Conservation (phyloP, 768 basidiomycete genomes). For the Kwoniella dendrophila region DNA sequence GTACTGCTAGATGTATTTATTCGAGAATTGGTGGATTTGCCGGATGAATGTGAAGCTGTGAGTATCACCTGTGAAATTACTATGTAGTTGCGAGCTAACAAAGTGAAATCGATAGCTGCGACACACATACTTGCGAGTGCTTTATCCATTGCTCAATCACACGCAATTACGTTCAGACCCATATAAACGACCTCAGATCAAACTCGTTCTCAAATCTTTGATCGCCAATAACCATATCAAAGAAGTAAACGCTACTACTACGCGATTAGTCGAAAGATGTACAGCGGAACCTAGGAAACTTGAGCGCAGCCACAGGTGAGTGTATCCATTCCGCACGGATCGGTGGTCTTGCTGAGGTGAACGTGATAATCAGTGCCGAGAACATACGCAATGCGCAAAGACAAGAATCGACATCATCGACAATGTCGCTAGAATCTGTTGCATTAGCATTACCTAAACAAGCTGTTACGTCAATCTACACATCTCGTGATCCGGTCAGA, state of each 20-base stretch:
- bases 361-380: constrained; percentile 28
- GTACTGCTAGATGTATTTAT: constrained; percentile 97
- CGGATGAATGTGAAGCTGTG: constrained; percentile 91
- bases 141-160: constrained; percentile 91
- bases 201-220: constrained; percentile 76
- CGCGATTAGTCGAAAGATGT: constrained; percentile 87
- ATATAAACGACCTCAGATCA: constrained; percentile 90
- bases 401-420: constrained; percentile 33
- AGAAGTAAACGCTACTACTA: constrained; percentile 82
- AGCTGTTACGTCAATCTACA: constrained; percentile 41
- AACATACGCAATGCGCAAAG: constrained; percentile 25
- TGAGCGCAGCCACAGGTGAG: constrained; percentile 41
- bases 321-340: not conserved
- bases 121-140: constrained; percentile 93
- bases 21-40: constrained; percentile 86
- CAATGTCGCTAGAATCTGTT: constrained; percentile 42
- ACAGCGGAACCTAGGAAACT: constrained; percentile 58
- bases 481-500: constrained; percentile 48
- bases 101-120: constrained; percentile 65
- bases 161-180: constrained; percentile 82
- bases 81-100: not conserved
- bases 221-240: constrained; percentile 73
- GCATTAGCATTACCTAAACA: constrained; percentile 32
- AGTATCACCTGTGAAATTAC: constrained; percentile 50
- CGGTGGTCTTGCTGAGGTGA: no score